These are phyloP conservation scores for Tuber brumale DNA, from an alignment of 495 filamentous ascomycete species.

Conservation along the genomic window DNA sequence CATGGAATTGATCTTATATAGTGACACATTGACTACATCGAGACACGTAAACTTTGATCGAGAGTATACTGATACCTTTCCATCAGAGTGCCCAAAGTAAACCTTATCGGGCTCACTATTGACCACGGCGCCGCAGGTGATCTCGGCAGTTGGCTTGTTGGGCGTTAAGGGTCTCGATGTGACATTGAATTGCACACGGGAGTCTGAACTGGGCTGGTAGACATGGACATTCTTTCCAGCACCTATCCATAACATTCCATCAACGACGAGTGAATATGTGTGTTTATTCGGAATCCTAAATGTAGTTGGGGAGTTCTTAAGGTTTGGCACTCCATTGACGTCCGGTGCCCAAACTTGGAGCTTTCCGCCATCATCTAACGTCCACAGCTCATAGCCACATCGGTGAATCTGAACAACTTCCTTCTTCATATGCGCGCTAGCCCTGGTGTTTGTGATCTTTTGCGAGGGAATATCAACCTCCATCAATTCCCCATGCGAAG, in stretches of 20 bases:
- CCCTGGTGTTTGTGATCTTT: slow-evolving; percentile 57
- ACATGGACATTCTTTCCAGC: slow-evolving; percentile 80
- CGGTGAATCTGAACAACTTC: slow-evolving; percentile 84
- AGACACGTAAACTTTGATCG: slow-evolving; percentile 65
- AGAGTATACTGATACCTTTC: slow-evolving; percentile 89
- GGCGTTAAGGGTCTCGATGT: slow-evolving; percentile 60
- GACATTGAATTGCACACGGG: slow-evolving; percentile 60
- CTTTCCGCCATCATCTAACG: slow-evolving; percentile 81
- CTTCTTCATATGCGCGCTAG: slow-evolving; percentile 66
- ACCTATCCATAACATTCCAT: slow-evolving; percentile 78
- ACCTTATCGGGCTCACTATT: slow-evolving; percentile 70
- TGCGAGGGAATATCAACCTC: slow-evolving; percentile 75
- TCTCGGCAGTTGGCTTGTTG: slow-evolving; percentile 59
- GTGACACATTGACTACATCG: slow-evolving; percentile 71
- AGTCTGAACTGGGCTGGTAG: slow-evolving; percentile 65
- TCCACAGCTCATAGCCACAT: slow-evolving; percentile 86
- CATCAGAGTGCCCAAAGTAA: slow-evolving; percentile 87
- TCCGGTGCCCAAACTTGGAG: slow-evolving; percentile 83
- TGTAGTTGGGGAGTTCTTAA: slow-evolving; percentile 59
- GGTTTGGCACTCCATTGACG: slow-evolving; percentile 62
- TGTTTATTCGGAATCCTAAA: slow-evolving; percentile 73
- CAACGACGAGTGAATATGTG: slow-evolving; percentile 76
- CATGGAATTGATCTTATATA: slow-evolving; percentile 91
- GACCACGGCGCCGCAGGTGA: slow-evolving; percentile 76
- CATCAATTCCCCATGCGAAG: slow-evolving; percentile 73